phyloP scores from a whole-genome alignment of 176 grass and related monocot species.

The Tillandsia leiboldiana region DNA sequence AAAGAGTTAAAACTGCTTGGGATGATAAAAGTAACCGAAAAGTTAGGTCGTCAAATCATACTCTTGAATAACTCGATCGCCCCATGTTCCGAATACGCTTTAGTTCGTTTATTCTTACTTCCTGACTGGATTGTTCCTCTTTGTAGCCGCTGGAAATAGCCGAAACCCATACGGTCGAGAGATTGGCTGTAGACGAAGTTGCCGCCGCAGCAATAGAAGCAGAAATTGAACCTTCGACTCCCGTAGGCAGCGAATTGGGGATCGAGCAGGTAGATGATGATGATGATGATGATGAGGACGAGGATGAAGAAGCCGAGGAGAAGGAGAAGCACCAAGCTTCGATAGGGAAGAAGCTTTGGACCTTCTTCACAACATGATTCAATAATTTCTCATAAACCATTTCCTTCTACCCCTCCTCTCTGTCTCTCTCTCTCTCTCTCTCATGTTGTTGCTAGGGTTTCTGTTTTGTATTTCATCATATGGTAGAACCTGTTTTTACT shows the following conservation, averaged over 20 bases:
- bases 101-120: background rate
- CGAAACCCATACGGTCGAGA: conserved; percentile 16
- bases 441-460: background rate
- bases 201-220: background rate
- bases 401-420: background rate
- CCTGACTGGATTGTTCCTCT: conserved; percentile 4
- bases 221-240: conserved; percentile 49
- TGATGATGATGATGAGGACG: conserved; percentile 44
- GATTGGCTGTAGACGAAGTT: background rate
- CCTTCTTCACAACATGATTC: conserved; percentile 82
- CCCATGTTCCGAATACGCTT: background rate
- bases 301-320: conserved; percentile 42
- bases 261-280: conserved; percentile 38
- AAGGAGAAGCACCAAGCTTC: conserved; percentile 41
- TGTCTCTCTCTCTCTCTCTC: background rate
- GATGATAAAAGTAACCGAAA: too few species aligned
- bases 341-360: conserved; percentile 78
- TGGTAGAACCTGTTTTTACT: too few species aligned
- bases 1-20: too few species aligned
- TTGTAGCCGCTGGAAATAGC: conserved; percentile 30
- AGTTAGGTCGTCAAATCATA: background rate
- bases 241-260: conserved; percentile 29
- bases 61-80: background rate
- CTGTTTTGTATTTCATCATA: too few species aligned
- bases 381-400: conserved; percentile 1